Evolutionary conservation across 805 yeast species (phyloP).

Genomic region (Ogataea henricii): DNA sequence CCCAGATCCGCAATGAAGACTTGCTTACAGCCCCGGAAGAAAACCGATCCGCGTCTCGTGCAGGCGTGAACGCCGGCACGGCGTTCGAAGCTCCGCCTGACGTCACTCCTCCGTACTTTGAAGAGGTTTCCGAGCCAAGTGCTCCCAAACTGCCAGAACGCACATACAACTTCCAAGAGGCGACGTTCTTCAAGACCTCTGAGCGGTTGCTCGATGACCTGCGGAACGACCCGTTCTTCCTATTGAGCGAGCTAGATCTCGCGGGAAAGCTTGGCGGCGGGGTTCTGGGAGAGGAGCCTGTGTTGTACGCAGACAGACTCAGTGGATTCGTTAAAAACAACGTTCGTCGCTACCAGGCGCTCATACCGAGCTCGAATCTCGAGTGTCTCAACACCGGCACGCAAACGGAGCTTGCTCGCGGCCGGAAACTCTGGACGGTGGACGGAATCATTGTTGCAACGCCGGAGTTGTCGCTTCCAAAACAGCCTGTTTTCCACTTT

Average conservation of each 20-base stretch:
- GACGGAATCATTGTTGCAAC: conserved; percentile 32
- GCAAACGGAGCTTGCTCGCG: conserved; percentile 4
- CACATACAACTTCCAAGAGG: conserved; percentile 25
- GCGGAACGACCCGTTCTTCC: conserved; percentile 43
- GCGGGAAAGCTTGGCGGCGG: conserved; percentile 22
- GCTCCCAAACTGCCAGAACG: conserved; percentile 21
- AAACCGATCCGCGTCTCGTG: too few relatives aligned
- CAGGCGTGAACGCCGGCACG: background rate
- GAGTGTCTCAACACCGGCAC: background rate
- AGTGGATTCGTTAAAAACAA: conserved; percentile 21
- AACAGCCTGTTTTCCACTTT: conserved; percentile 30
- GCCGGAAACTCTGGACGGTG: conserved; percentile 21
- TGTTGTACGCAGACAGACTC: conserved; percentile 39
- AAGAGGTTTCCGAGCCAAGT: conserved; percentile 5
- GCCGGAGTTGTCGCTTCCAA: conserved; percentile 16
- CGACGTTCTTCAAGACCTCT: conserved; percentile 56
- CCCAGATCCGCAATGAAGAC: conserved; percentile 11
- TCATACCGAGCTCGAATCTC: conserved; percentile 38
- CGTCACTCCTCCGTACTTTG: conserved; percentile 15
- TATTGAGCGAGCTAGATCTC: conserved; percentile 21
- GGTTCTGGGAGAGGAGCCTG: conserved; percentile 31
- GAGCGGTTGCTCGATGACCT: conserved; percentile 71
- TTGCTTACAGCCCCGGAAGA: conserved; percentile 13
- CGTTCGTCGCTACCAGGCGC: conserved; percentile 26
- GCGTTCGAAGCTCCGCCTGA: background rate